Evolutionary conservation across 2,329 filamentous ascomycete genomes (phyloP), one percentile per base, ranked within the genome.

Genomic region (Microdochium paspali): DNA sequence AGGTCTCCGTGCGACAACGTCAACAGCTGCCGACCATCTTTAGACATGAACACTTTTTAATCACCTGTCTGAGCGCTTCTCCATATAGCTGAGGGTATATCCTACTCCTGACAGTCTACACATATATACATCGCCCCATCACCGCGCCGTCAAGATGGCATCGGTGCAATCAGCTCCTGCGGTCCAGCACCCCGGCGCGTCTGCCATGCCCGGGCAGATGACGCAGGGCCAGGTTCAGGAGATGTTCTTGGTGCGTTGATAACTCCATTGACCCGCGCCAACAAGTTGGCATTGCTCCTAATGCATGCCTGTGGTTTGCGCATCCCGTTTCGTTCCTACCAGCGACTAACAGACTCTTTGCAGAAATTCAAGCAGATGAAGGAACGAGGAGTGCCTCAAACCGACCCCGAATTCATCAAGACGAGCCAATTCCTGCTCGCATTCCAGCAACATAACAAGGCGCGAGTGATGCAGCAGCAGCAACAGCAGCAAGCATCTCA

Each of bases 311-410:
- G n/a, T n/a, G n/a, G n/a, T n/a, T 31, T 24, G 42, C 42, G 42
- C n/a, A 25, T 5, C n/a, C 9, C 23, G 23, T 24, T 26, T 15
- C 21, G 9, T 25, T 5, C 23, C 23, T 24, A 25, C 10, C 23
- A 10, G 46, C 50, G 42, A 51, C 62, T 77, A 60, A 74, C 65
- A 50, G 44, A 44, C 30, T 4, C 47, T 31, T 15, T 44, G 45
- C 59, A 96, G 90, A 90, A 88, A 77, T 93, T 87, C 55, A 85
- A 87, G 61, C 81, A 87, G 64, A 90, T 97, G 86, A 93, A 91
- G 67, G 79, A 87, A 48, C 77, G 84, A 58, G 90, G 90, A 56
- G 84, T 94, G 23, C 80, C 87, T 35, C 77, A 82, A 48, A 85
- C 77, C 48, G 90, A 97, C 59, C 91, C 91, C 43, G 90, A 97